Evolutionary conservation across 495 filamentous ascomycete genomes (phyloP).

Genomic region (Penicillium coprophilum): DNA sequence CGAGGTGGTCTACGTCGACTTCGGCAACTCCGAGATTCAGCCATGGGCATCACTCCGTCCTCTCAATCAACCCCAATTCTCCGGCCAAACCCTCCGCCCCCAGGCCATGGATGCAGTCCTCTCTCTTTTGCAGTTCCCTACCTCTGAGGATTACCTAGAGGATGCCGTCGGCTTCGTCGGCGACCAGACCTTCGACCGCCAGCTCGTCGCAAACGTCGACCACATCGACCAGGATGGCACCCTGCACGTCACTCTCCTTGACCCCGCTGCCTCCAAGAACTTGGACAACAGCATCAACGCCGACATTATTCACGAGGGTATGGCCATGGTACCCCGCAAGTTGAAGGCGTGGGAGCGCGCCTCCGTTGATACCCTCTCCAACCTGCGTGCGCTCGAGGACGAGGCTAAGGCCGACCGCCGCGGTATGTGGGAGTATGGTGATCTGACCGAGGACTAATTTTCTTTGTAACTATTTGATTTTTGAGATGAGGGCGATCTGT

Average conservation of each 20-base stretch:
- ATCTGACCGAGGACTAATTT: constrained; percentile 79
- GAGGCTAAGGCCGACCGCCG: constrained; percentile 72
- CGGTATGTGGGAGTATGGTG: constrained; percentile 98
- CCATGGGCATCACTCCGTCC: constrained; percentile 81
- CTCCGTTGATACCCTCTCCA: constrained; percentile 64
- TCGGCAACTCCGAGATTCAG: constrained; percentile 86
- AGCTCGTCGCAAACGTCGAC: constrained; percentile 90
- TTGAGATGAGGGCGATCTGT: constrained; percentile 21
- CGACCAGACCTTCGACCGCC: constrained; percentile 61
- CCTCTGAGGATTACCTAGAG: constrained; percentile 68
- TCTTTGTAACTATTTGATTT: constrained; percentile 14
- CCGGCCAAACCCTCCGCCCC: constrained; percentile 70
- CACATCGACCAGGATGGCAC: constrained; percentile 71
- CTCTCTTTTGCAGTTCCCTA: constrained; percentile 87
- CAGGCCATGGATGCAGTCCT: constrained; percentile 87
- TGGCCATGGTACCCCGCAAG: constrained; percentile 87
- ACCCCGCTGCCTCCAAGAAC: constrained; percentile 59
- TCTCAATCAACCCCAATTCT: constrained; percentile 75
- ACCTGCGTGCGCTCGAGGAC: constrained; percentile 64
- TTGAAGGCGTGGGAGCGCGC: constrained; percentile 85
- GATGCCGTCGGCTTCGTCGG: constrained; percentile 73
- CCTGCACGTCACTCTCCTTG: constrained; percentile 81
- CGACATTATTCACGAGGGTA: constrained; percentile 76
- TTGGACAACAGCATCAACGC: constrained; percentile 80
- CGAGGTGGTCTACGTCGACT: constrained; percentile 93